A percentile compares a stretch with the other conserved stretches of the same genome.
Evolutionary conservation across 768 basidiomycete genomes (phyloP).

Genomic region (Hygrocybe punicea): DNA sequence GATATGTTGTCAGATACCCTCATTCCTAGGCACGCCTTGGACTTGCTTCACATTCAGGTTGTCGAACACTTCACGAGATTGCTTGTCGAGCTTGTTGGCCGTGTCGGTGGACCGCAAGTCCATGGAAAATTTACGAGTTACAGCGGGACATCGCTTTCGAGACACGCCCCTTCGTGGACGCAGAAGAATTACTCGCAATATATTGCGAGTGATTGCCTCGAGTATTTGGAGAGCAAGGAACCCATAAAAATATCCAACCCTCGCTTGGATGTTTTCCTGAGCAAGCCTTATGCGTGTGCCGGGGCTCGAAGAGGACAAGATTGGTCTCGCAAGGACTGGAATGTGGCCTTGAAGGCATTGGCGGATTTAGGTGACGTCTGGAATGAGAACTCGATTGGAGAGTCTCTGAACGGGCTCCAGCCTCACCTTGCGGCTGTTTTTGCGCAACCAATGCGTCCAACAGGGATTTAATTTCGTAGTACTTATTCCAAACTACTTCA

Average conservation of each 20-base stretch:
- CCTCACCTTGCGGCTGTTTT: conserved; percentile 51
- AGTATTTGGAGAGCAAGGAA: conserved; percentile 50
- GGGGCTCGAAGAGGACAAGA: conserved; percentile 70
- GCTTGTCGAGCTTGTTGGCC: conserved; percentile 54
- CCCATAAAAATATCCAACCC: conserved; percentile 37
- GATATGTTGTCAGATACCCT: conserved; percentile 32
- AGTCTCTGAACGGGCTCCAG: conserved; percentile 47
- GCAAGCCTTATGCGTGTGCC: conserved; percentile 41
- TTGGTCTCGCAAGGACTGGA: conserved; percentile 71
- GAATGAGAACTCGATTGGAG: conserved; percentile 50
- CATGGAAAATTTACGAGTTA: conserved; percentile 16
- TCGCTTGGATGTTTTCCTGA: conserved; percentile 51
- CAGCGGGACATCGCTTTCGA: conserved; percentile 43
- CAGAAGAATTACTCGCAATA: conserved; percentile 46
- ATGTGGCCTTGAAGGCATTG: conserved; percentile 47
- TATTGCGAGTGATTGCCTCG: conserved; percentile 54
- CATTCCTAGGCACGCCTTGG: conserved; percentile 55
- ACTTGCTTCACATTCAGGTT: conserved; percentile 64
- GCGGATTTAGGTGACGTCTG: conserved; percentile 48
- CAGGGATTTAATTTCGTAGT: conserved; percentile 19
- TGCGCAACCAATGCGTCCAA: conserved; percentile 40
- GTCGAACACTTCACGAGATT: conserved; percentile 65
- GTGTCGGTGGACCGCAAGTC: conserved; percentile 50
- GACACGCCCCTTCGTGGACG: conserved; percentile 55
- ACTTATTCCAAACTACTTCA: too few relatives aligned